Percentiles rank a stretch among this genome's conserved stretches.
Evolutionary conservation across 83 land plant species (phyloP).

Genomic region (Thuja plicata): DNA sequence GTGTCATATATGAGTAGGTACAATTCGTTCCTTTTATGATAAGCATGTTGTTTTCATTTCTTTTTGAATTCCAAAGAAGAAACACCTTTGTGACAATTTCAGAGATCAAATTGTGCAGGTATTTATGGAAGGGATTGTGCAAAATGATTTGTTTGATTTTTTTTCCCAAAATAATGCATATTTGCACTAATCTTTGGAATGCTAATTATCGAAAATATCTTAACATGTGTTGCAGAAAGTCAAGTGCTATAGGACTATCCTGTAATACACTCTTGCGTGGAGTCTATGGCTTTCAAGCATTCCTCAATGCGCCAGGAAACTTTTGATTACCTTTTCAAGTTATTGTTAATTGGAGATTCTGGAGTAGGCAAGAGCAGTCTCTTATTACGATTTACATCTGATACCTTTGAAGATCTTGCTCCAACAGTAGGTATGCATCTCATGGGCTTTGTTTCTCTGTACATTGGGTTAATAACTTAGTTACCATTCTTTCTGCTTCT

Average conservation of each 20-base stretch:
- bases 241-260: not conserved
- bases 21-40: not conserved
- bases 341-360: conserved; percentile 84
- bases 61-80: not conserved
- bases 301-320: conserved; percentile 27
- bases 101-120: not conserved
- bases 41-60: not conserved
- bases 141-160: not conserved
- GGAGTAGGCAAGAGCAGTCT: conserved; percentile 91
- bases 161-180: not conserved
- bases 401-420: conserved; percentile 78
- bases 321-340: conserved; percentile 84
- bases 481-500: not conserved
- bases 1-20: not conserved
- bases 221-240: not conserved
- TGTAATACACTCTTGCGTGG: not conserved
- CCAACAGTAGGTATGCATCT: conserved; percentile 73
- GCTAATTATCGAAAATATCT: not conserved
- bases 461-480: not conserved
- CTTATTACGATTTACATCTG: conserved; percentile 78
- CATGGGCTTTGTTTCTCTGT: not conserved
- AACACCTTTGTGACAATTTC: not conserved
- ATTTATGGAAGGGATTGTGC: not conserved
- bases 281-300: conserved; percentile 28
- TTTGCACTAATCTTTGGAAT: not conserved